Evolutionary conservation across 768 basidiomycete species (phyloP).

Genomic region (Rhizopogon salebrosus): DNA sequence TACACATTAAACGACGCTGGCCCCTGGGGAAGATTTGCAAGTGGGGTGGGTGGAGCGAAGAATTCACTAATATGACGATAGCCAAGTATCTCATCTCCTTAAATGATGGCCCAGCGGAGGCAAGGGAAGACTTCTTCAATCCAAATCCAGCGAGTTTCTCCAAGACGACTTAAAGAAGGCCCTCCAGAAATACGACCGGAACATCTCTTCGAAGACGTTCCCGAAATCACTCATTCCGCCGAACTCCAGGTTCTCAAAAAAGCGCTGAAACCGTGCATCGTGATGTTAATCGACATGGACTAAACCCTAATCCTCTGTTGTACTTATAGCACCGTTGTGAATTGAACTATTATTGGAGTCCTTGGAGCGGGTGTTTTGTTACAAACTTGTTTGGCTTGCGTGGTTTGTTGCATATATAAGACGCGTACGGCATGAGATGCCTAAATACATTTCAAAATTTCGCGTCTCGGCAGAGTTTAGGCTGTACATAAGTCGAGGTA

Average conservation of each 20-base stretch:
- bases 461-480: too few relatives aligned
- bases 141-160: conserved; percentile 31
- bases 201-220: conserved; percentile 44
- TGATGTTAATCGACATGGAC: neutral
- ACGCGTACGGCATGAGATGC: too few relatives aligned
- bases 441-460: too few relatives aligned
- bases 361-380: too few relatives aligned
- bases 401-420: too few relatives aligned
- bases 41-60: too few relatives aligned
- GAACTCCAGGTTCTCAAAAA: conserved; percentile 6
- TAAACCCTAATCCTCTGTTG: neutral
- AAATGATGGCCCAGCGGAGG: conserved; percentile 30
- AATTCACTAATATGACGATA: conserved; percentile 34
- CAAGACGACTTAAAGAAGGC: conserved; percentile 30
- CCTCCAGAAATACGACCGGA: conserved; percentile 45
- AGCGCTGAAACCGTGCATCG: neutral
- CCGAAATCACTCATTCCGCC: conserved; percentile 38
- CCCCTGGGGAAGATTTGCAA: too few relatives aligned
- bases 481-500: too few relatives aligned
- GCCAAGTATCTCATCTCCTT: conserved; percentile 38
- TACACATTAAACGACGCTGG: conserved; percentile 8
- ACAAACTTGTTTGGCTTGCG: too few relatives aligned
- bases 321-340: neutral
- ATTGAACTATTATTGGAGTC: too few relatives aligned
- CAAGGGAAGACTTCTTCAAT: conserved; percentile 33